Evolutionary conservation across 2,329 filamentous ascomycete genomes (phyloP).

Genomic region (Lecanicillium sp.): DNA sequence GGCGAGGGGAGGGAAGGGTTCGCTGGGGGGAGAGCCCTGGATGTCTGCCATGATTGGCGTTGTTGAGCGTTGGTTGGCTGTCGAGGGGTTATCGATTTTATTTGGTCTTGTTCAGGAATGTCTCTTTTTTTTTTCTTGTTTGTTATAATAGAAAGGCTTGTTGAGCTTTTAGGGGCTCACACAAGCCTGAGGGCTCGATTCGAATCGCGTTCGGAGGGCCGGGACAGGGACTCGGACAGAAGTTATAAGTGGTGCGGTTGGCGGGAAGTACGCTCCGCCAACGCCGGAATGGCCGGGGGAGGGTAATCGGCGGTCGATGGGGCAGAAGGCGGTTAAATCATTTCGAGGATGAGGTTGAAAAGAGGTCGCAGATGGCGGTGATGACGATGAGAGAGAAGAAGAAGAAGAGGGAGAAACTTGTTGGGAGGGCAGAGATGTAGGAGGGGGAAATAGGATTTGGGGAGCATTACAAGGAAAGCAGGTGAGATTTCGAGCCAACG

Average conservation of each 20-base stretch:
- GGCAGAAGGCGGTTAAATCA: background rate
- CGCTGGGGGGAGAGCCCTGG: conserved; percentile 20
- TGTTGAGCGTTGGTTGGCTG: background rate
- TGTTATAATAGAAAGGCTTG: too few relatives aligned
- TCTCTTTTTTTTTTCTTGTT: background rate
- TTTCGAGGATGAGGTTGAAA: background rate
- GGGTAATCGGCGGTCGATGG: background rate
- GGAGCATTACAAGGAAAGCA: background rate
- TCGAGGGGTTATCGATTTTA: background rate
- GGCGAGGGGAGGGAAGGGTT: conserved; percentile 14
- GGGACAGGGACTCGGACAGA: too few relatives aligned
- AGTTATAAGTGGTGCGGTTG: conserved; percentile 1
- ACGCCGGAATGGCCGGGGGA: conserved; percentile 4
- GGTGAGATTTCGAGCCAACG: background rate
- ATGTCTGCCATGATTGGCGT: conserved; percentile 17
- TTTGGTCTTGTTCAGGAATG: background rate
- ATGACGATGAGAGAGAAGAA: background rate
- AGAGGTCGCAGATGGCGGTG: too few relatives aligned
- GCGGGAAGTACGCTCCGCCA: background rate
- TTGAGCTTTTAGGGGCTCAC: too few relatives aligned
- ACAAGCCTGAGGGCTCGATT: too few relatives aligned
- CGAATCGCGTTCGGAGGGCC: too few relatives aligned
- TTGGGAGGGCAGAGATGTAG: background rate
- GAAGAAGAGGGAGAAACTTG: background rate
- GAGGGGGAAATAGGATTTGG: background rate